Evolutionary conservation across 495 filamentous ascomycete genomes (phyloP), one percentile per base, ranked within the genome.

Genomic region (Penicillium crystallinum): DNA sequence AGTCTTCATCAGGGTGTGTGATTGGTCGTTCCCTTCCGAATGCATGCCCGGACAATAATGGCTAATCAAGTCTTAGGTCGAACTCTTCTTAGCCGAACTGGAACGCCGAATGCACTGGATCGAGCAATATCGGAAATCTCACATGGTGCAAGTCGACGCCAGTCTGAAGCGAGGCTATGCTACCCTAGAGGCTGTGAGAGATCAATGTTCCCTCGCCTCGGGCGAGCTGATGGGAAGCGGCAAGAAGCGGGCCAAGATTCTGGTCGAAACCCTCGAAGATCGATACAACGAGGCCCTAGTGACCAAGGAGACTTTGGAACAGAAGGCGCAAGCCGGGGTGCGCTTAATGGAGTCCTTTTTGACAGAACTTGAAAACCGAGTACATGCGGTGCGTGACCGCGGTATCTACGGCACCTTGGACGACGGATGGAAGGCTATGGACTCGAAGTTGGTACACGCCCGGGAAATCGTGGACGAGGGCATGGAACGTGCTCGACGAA

Each of bases 231-330:
- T 97, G 65, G 95, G 88, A 25, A 88, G 89, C 38, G 91, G 93
- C 22, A 84, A 86, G 47, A 83, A 88, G 55, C 81, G 89, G 40
- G 88, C 95, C 34, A 85, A 86, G 57, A 82, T 96, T 38, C 81
- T 97, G 67, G 90, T 99, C 15, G 93, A 97, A 52, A 95, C 90
- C 2, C 76, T 99, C n/a, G 93, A 99, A 64, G 81, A 79, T 11
- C 78, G 88, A 54, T 98, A 97, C 70, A 86, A 91, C 27, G 88
- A 92, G 52, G 91, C 84, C n/a, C 67, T 99, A 48, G 84, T 80
- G 6, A 88, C 85, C 9, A 91, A 90, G 53, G 91, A 86, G 51
- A 90, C 93, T 4, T 68, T 97, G 64, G 89, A 91, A 57, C 89
- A 95, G 57, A 97, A 97, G 68, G 90, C 91, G 4, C 84, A 88